Evolutionary conservation across 768 basidiomycete genomes (phyloP).

Genomic region (Amanita jacksonii): DNA sequence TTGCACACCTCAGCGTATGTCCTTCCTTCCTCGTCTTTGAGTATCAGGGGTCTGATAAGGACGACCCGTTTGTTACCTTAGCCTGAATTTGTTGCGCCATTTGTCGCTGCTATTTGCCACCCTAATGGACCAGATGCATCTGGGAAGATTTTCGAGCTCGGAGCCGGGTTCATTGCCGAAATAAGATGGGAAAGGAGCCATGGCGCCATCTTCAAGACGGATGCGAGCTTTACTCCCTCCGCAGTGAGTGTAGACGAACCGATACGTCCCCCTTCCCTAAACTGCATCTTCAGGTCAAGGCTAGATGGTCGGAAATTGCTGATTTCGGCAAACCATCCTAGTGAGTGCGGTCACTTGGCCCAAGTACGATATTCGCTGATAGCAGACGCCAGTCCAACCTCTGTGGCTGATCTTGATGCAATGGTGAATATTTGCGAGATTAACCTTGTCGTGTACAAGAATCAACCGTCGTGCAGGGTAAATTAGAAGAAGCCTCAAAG

Average conservation of each 20-base stretch:
- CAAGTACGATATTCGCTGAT: neutral
- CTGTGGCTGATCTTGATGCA: conserved; percentile 53
- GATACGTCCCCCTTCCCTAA: neutral
- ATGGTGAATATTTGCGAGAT: conserved; percentile 25
- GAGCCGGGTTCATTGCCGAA: conserved; percentile 87
- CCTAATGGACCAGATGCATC: conserved; percentile 73
- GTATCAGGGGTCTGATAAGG: neutral
- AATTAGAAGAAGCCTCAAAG: conserved; percentile 54
- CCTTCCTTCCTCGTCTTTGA: neutral
- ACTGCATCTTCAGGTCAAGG: conserved; percentile 51
- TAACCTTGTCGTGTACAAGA: neutral
- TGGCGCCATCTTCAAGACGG: conserved; percentile 84
- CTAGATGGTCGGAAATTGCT: conserved; percentile 71
- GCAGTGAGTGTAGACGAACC: conserved; percentile 41
- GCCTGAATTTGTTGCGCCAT: conserved; percentile 90
- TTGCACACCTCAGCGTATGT: conserved; percentile 71
- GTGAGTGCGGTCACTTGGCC: conserved; percentile 32
- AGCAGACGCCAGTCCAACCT: conserved; percentile 42
- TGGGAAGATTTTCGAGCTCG: conserved; percentile 85
- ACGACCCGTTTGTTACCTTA: conserved; percentile 22
- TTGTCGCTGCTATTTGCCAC: conserved; percentile 82
- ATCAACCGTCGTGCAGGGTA: conserved; percentile 24
- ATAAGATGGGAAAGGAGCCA: conserved; percentile 89
- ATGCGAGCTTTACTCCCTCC: conserved; percentile 86
- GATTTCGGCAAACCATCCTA: conserved; percentile 68